Percentiles rank a stretch among this genome's conserved stretches.
These are phyloP conservation scores for Rhododendron kiyosumense DNA, from an alignment of 148 eudicot species.

Conservation along the genomic window DNA sequence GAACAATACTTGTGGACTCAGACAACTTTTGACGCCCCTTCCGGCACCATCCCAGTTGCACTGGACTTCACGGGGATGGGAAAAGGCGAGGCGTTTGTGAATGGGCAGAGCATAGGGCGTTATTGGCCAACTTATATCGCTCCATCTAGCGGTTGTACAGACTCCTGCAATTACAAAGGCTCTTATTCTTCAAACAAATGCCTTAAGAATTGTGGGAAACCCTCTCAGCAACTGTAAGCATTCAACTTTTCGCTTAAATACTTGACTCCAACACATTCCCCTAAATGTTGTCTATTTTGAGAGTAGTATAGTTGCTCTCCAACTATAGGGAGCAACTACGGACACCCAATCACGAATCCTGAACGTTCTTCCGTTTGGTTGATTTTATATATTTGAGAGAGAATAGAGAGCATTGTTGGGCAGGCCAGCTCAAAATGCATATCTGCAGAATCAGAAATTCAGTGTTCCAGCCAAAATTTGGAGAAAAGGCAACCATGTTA, in stretches of 20 bases:
- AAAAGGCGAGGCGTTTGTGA: slow-evolving; percentile 95
- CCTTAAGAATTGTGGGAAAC: slow-evolving; percentile 70
- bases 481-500: background rate
- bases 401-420: background rate
- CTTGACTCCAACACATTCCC: background rate
- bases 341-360: background rate
- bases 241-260: background rate
- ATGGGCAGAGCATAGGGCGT: slow-evolving; percentile 94
- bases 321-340: background rate
- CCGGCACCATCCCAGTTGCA: slow-evolving; percentile 64
- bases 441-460: background rate
- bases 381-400: background rate
- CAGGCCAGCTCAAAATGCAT: background rate
- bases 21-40: slow-evolving; percentile 74
- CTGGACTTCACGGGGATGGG: slow-evolving; percentile 86
- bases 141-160: slow-evolving; percentile 47
- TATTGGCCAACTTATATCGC: slow-evolving; percentile 70
- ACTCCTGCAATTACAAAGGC: slow-evolving; percentile 68
- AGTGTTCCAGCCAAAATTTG: background rate
- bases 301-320: background rate
- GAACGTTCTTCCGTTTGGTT: background rate
- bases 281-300: background rate
- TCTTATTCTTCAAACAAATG: slow-evolving; percentile 51
- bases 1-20: slow-evolving; percentile 21
- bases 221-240: slow-evolving; percentile 79